These are phyloP conservation scores for Axilococcus clingmanii DNA, from an alignment of 139 green algal genomes.

Conservation along the genomic window DNA sequence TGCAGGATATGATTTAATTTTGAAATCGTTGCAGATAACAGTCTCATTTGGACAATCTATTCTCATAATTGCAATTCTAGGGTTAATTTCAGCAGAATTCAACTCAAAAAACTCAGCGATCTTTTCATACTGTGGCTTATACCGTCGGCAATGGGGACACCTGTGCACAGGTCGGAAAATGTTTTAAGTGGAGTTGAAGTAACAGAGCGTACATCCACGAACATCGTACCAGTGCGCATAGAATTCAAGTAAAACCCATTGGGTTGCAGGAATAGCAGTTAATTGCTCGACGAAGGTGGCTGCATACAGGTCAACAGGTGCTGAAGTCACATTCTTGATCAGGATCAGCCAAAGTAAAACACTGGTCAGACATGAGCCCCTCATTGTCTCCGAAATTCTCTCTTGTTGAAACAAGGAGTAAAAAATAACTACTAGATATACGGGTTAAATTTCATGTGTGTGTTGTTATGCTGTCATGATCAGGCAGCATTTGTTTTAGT, in stretches of 20 bases:
- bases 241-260: conserved; percentile 25
- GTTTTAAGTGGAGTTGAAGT: background rate
- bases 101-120: conserved; percentile 26
- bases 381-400: no score
- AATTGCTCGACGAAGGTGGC: background rate
- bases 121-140: conserved; percentile 43
- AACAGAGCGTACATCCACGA: background rate
- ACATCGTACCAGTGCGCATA: conserved; percentile 18
- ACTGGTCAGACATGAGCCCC: no score
- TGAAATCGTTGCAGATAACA: conserved; percentile 3
- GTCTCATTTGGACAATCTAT: conserved; percentile 40
- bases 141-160: conserved; percentile 44
- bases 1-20: conserved; percentile 8
- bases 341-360: no score
- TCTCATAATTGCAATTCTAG: conserved; percentile 29
- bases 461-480: no score
- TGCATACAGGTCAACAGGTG: background rate
- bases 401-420: no score
- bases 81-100: conserved; percentile 3
- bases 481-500: no score
- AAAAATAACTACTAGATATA: no score
- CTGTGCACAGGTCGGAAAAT: conserved; percentile 4
- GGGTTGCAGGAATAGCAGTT: background rate
- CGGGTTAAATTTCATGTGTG: no score
- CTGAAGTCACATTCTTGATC: background rate